Percentiles rank a stretch among this genome's conserved stretches.
These are phyloP conservation scores for grape (Vitis vinifera) DNA, from an alignment of 164 flowering plant species.

Conservation along the genomic window DNA sequence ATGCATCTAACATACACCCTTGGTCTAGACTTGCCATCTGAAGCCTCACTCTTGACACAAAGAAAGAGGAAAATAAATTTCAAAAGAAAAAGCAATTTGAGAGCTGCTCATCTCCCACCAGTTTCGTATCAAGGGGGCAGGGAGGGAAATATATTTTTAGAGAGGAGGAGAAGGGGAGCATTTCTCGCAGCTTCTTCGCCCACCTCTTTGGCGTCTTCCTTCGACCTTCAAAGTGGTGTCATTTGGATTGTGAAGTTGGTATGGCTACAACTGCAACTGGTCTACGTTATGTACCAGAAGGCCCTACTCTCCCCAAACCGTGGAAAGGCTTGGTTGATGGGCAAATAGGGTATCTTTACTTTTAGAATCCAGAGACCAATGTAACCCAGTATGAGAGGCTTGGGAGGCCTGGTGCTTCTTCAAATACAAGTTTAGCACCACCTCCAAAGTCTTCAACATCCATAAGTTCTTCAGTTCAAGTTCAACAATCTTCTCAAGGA, in stretches of 20 bases:
- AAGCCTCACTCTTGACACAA: too few species aligned
- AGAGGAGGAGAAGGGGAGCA: too few species aligned
- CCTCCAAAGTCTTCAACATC: conserved; percentile 29
- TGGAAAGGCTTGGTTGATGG: conserved; percentile 95
- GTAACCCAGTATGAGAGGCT: conserved; percentile 95
- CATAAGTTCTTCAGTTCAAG: conserved; percentile 51
- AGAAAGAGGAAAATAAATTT: too few species aligned
- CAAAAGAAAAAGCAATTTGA: conserved; percentile 10
- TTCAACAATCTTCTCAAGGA: conserved; percentile 43
- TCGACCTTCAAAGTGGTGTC: too few species aligned
- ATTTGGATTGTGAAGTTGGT: not conserved
- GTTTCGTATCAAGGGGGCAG: too few species aligned
- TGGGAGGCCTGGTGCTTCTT: too few species aligned
- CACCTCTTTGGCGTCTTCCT: too few species aligned
- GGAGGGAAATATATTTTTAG: too few species aligned
- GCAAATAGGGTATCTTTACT: conserved; percentile 81
- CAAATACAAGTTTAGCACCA: conserved; percentile 16
- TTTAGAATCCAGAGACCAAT: conserved; percentile 91
- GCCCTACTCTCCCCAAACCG: conserved; percentile 92
- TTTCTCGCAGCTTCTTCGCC: too few species aligned
- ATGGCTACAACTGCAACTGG: conserved; percentile 68
- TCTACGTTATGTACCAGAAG: conserved; percentile 79
- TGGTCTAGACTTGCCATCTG: too few species aligned
- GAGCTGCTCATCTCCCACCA: conserved; percentile 23
- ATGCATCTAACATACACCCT: too few species aligned